Conservation (phyloP, 2,329 filamentous ascomycete genomes). For the Falciphora oryzae region DNA sequence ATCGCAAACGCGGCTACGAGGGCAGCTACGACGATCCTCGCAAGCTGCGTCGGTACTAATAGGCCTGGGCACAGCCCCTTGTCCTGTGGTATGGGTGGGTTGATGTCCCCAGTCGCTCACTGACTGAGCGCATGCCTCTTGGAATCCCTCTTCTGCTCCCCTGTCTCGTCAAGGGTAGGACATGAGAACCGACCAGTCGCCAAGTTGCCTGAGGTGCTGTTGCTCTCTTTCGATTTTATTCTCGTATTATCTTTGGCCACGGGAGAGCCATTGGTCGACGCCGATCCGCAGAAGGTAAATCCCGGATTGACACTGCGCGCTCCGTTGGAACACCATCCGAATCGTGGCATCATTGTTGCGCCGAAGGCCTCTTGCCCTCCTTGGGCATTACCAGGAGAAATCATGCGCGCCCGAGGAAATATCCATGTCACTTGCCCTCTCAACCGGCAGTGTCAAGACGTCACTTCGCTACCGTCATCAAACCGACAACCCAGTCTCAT, state of each 20-base stretch:
- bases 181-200: not conserved
- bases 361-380: not conserved
- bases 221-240: not conserved
- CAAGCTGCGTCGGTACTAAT: constrained; percentile 60
- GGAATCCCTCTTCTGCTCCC: constrained; percentile 11
- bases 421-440: not conserved
- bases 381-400: not conserved
- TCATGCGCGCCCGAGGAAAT: not conserved
- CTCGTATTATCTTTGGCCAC: not conserved
- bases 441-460: not conserved
- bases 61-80: constrained; percentile 20
- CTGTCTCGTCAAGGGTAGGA: constrained; percentile 15
- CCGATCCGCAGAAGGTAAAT: not conserved
- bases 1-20: constrained; percentile 67
- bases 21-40: constrained; percentile 74
- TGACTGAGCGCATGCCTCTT: constrained; percentile 12
- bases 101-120: constrained; percentile 24
- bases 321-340: not conserved
- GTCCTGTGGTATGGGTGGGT: constrained; percentile 38
- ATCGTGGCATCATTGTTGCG: not conserved
- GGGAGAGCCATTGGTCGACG: too few relatives aligned
- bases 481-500: not conserved
- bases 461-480: too few relatives aligned
- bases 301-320: not conserved
- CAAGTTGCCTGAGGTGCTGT: not conserved